Conservation (phyloP, 805 yeast genomes). For the Lipomyces yamanashiensis region DNA sequence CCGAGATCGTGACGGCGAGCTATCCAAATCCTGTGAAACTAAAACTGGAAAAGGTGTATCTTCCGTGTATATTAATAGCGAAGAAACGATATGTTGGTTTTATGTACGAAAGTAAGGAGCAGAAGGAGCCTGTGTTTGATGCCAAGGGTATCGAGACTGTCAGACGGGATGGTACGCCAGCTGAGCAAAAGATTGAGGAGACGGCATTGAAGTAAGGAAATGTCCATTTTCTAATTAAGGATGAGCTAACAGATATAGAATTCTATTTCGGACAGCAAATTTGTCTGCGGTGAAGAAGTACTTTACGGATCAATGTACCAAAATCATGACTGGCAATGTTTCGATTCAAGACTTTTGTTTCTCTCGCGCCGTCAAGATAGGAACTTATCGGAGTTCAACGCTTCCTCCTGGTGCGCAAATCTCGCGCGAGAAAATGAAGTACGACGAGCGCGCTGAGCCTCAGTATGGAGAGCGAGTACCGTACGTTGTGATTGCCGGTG, state of each 20-base stretch:
- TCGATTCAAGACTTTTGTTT: slow-evolving; percentile 85
- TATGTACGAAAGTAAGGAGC: slow-evolving; percentile 65
- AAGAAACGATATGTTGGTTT: slow-evolving; percentile 93
- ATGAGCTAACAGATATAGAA: slow-evolving; percentile 42
- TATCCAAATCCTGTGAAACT: slow-evolving; percentile 83
- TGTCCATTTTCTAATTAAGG: background rate
- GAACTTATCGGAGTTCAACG: slow-evolving; percentile 66
- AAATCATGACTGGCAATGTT: slow-evolving; percentile 65
- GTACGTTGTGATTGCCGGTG: slow-evolving; percentile 72
- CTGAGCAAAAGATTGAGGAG: slow-evolving; percentile 82
- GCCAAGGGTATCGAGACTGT: slow-evolving; percentile 97
- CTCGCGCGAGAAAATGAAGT: slow-evolving; percentile 62
- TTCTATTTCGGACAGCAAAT: slow-evolving; percentile 73
- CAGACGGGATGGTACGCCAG: slow-evolving; percentile 92
- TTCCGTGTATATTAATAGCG: slow-evolving; percentile 78
- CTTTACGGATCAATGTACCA: slow-evolving; percentile 66
- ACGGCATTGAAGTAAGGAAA: slow-evolving; percentile 51
- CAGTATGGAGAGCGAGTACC: slow-evolving; percentile 90
- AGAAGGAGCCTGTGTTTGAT: slow-evolving; percentile 71
- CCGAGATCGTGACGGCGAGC: slow-evolving; percentile 60
- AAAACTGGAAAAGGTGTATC: slow-evolving; percentile 91
- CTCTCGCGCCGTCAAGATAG: slow-evolving; percentile 85
- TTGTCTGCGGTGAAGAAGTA: slow-evolving; percentile 70
- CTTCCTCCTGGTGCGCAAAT: slow-evolving; percentile 93
- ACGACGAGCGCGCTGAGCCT: slow-evolving; percentile 77